These are phyloP conservation scores for Ustilago tritici DNA, from an alignment of 1,284 basidiomycete species.

Conservation along the genomic window DNA sequence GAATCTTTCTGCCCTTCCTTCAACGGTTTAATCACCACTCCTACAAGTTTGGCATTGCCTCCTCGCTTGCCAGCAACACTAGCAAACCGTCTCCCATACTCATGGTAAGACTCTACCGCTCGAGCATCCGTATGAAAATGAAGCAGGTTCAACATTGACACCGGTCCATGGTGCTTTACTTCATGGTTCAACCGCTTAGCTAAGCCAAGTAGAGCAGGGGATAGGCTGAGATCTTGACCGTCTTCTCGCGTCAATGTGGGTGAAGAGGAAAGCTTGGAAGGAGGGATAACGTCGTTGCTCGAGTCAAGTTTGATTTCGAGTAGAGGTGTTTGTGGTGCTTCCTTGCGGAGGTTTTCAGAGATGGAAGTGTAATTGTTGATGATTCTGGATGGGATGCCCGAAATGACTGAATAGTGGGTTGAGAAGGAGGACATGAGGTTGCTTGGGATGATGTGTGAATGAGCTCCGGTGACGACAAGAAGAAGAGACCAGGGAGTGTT, in stretches of 20 bases:
- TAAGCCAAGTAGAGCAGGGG: constrained; percentile 33
- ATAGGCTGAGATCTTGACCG: constrained; percentile 46
- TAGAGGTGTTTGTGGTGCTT: constrained; percentile 7
- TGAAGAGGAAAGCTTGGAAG: background rate
- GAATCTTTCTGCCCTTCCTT: constrained; percentile 18
- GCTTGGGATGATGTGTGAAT: constrained; percentile 4
- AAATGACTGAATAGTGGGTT: constrained; percentile 27
- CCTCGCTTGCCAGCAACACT: constrained; percentile 41
- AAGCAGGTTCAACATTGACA: constrained; percentile 56
- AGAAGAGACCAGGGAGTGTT: constrained; percentile 44
- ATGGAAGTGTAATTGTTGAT: constrained; percentile 36
- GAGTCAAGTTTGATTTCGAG: constrained; percentile 32
- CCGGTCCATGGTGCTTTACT: constrained; percentile 25
- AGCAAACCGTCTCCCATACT: constrained; percentile 48
- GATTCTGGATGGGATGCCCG: constrained; percentile 46
- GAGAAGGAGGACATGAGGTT: background rate
- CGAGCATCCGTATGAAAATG: constrained; percentile 32
- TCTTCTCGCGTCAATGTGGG: constrained; percentile 10
- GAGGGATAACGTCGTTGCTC: constrained; percentile 25
- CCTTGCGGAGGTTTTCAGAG: constrained; percentile 21
- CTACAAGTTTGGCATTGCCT: constrained; percentile 54
- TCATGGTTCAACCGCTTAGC: constrained; percentile 31
- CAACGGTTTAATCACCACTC: constrained; percentile 41
- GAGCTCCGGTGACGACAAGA: constrained; percentile 18
- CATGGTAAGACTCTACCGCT: constrained; percentile 42